phyloP scores from a whole-genome alignment of 2,329 filamentous ascomycete genomes.

The Graphiopsis chlorocephala region DNA sequence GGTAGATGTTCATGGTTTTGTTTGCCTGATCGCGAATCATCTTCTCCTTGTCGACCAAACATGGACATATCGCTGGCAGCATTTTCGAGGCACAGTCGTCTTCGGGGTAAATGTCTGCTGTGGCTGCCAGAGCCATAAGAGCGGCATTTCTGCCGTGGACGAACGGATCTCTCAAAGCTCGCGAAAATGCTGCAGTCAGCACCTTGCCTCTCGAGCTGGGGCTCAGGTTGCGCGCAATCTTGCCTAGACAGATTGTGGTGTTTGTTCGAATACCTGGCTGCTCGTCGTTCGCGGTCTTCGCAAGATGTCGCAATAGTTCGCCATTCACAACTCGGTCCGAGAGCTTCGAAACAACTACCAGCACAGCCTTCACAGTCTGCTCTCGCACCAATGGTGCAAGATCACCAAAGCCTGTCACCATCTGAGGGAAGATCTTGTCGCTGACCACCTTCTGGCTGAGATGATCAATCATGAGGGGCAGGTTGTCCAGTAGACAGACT shows the following conservation, averaged over 20 bases:
- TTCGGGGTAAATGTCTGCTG: constrained; percentile 79
- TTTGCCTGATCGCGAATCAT: constrained; percentile 85
- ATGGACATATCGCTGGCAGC: constrained; percentile 78
- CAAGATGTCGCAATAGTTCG: constrained; percentile 83
- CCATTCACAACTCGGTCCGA: constrained; percentile 92
- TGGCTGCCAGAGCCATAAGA: constrained; percentile 80
- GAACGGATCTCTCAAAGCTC: constrained; percentile 88
- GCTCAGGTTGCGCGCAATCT: constrained; percentile 88
- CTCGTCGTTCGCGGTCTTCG: constrained; percentile 95
- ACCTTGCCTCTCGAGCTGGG: constrained; percentile 77
- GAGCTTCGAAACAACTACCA: constrained; percentile 82
- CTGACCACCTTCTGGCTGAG: constrained; percentile 85
- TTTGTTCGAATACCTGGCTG: constrained; percentile 97
- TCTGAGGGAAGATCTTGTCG: constrained; percentile 93
- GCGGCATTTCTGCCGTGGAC: constrained; percentile 90
- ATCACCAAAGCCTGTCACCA: constrained; percentile 96
- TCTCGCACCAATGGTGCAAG: constrained; percentile 87
- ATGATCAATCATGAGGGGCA: constrained; percentile 88
- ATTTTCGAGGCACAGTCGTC: constrained; percentile 85
- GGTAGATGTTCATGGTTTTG: constrained; percentile 83
- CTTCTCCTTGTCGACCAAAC: constrained; percentile 92
- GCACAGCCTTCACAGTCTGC: constrained; percentile 90
- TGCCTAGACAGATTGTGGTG: constrained; percentile 94
- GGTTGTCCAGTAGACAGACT: constrained; percentile 83
- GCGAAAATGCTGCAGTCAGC: constrained; percentile 84